Evolutionary conservation across 116 monocot species (phyloP).

Genomic region (Dioscorea cayenensis): DNA sequence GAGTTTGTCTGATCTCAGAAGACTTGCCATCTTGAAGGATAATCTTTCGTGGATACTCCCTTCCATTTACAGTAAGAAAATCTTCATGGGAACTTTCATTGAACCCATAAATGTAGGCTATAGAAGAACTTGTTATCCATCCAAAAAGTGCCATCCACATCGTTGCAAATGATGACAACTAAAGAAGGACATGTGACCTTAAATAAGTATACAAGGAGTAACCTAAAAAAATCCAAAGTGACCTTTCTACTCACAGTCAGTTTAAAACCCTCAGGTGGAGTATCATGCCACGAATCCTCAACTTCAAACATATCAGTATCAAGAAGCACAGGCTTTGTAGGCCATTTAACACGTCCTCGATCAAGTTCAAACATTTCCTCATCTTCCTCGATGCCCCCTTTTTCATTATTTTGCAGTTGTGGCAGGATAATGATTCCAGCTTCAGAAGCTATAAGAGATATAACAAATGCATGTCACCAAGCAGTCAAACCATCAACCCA

Average conservation of each 20-base stretch:
- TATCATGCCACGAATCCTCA: constrained; percentile 89
- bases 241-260: constrained; percentile 32
- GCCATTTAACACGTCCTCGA: constrained; percentile 64
- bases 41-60: constrained; percentile 67
- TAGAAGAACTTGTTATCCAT: constrained; percentile 80
- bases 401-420: constrained; percentile 20
- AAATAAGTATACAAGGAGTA: constrained; percentile 1
- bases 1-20: constrained; percentile 66
- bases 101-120: constrained; percentile 66
- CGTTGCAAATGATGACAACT: constrained; percentile 86
- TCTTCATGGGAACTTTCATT: constrained; percentile 47
- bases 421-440: constrained; percentile 74
- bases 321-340: constrained; percentile 79
- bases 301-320: constrained; percentile 83
- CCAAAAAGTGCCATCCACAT: constrained; percentile 87
- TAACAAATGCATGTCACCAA: neutral
- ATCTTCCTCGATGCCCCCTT: constrained; percentile 19
- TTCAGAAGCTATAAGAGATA: constrained; percentile 40
- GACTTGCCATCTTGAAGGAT: constrained; percentile 57
- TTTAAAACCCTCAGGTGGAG: constrained; percentile 81
- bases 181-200: constrained; percentile 12
- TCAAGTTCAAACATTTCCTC: constrained; percentile 40
- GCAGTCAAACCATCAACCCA: neutral
- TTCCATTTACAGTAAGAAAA: constrained; percentile 56
- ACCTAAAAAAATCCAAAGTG: neutral